Base-by-base conservation (phyloP, 768 basidiomycete genomes). In the Suillus americanus region DNA sequence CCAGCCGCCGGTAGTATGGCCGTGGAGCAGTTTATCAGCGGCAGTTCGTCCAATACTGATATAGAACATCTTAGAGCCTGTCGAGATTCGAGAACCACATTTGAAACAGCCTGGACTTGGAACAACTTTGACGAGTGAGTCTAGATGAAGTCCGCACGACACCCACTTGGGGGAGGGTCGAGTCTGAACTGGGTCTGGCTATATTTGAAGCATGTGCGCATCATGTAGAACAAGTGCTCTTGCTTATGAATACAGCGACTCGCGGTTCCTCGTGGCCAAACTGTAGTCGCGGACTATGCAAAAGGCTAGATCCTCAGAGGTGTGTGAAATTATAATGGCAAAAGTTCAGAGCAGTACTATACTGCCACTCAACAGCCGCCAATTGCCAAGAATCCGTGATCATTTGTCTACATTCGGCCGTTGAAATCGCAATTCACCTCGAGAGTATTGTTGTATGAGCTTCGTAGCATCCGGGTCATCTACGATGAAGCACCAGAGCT, bases 121-220 rank as follows among this genome's bases (percentile, higher is more conserved):
- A 0, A 99, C 94, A 14, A 95, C 95, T 76, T 98, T 96, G n/a
- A 98, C 97, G 13, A 99, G 79, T 98, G 96, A 45, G 92, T 94
- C 70, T 91, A 88, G 28, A 98, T 94, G 23, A 99, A 86, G 63
- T 98, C 96, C 13, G 3, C 3, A 5, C 7, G 89, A 88, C 25
- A 98, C 94, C 97, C 97, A 98, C 72, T 90, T 82, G 30, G 5
- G 5, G 30, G n/a, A n/a, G 5, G 30, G 30, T 33, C 30, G 30
- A 33, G 30, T 33, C 30, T 33, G 30, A 5, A 33, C 79, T 79
- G 10, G 45, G 23, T 46, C 99, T 99, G 71, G 99, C 73, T 98
- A 91, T 67, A 87, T 88, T 65, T 43, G 30, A 3, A 51, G 33
- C 1, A n/a, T 56, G 55, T 62, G 65, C 40, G 50, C 14, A 28